Base-by-base conservation (phyloP, 2,329 filamentous ascomycete genomes). In the Fusarium penzigii region DNA sequence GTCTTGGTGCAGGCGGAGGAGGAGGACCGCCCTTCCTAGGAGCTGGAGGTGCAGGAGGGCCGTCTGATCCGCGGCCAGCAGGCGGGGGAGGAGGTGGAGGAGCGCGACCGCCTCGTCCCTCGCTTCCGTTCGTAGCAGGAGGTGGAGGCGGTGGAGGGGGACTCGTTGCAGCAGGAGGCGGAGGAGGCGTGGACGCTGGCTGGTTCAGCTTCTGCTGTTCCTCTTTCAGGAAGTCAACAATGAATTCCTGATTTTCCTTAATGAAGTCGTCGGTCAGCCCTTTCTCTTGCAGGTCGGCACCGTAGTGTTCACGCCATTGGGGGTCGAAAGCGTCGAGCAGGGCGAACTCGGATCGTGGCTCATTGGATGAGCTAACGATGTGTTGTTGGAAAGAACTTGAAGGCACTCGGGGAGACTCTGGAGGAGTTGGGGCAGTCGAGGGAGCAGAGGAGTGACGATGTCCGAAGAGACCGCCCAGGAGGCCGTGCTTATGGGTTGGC, bases 161-260 rank as follows among this genome's bases (percentile, higher is more conserved):
- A 16, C 65, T 51, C 16, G 65, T 56, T 14, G 64, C 64, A 39
- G 66, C 65, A 1, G 63, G 66, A 5, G 64, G 62, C 1, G 69
- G 65, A 20, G 62, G 52, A 5, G 61, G 53, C 32, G 63, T 60
- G 34, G 59, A 50, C 17, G 52, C 53, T 36, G 63, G 57, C n/a
- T 53, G 57, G 46, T 64, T 58, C 39, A 59, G 45, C 61, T 71
- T 74, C 57, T 72, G 74, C 68, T 81, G 80, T 59, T 86, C 79
- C 52, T 85, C 75, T 58, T 79, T 80, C 54, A 87, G 71, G 62
- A 86, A 87, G 39, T 84, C 79, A 58, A 86, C 79, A 64, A 87
- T 87, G 58, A 87, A 87, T 61, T 86, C 83, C 63, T 87, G 84
- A 63, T 87, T 86, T 38, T 86, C 83, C 58, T 79, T 81, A 64